phyloP scores from a whole-genome alignment of 73 alveolate genomes.

The Durusdinium trenchii region DNA sequence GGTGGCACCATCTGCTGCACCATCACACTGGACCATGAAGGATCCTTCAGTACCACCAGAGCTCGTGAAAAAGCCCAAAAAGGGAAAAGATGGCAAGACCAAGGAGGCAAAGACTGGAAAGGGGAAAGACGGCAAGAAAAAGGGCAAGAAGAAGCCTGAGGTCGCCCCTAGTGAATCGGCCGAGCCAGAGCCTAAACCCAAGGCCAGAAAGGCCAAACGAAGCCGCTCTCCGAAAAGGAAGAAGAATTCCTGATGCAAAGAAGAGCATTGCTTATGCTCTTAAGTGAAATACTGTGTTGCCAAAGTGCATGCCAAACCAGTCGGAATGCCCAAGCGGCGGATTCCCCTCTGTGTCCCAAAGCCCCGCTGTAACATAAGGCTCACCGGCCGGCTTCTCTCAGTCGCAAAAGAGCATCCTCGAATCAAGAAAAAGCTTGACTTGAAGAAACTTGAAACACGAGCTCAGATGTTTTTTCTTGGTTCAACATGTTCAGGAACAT shows the following conservation, averaged over 20 bases:
- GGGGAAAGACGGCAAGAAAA: not conserved
- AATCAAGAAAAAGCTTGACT: no score
- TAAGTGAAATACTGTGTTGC: no score
- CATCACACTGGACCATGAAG: not conserved
- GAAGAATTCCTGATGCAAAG: conserved; percentile 10
- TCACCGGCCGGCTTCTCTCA: no score
- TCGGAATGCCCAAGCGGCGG: no score
- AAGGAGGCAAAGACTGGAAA: not conserved
- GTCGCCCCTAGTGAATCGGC: conserved; percentile 5
- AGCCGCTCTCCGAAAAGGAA: conserved; percentile 44
- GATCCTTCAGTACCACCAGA: not conserved
- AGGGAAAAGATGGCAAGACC: not conserved
- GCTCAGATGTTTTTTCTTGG: no score
- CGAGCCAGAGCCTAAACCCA: not conserved
- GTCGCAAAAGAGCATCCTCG: no score
- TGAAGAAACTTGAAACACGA: no score
- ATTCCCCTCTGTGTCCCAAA: no score
- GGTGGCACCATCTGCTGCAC: not conserved
- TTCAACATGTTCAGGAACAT: no score
- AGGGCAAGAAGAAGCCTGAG: conserved; percentile 29
- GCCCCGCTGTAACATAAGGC: no score
- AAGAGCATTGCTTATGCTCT: no score
- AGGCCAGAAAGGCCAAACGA: not conserved
- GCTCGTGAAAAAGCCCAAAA: not conserved
- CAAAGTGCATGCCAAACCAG: no score